Conservation (phyloP, 306 rosid genomes). For the Vigna nakashimae region DNA sequence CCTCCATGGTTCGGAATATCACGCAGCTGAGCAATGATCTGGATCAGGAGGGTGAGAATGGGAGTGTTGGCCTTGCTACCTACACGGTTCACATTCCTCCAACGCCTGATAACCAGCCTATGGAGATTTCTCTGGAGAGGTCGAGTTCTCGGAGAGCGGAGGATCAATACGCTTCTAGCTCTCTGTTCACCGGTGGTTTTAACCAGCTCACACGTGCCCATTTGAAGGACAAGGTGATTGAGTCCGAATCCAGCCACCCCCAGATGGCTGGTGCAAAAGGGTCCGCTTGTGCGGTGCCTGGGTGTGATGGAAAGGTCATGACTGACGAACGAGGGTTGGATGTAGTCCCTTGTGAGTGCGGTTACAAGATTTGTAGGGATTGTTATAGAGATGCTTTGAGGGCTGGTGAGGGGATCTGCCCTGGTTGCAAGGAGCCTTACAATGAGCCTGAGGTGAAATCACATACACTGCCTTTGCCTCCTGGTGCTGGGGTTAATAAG, state of each 20-base stretch:
- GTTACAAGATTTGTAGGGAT: constrained; percentile 70
- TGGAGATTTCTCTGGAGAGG: constrained; percentile 61
- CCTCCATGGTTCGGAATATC: constrained; percentile 47
- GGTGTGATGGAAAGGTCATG: constrained; percentile 67
- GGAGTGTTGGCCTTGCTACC: constrained; percentile 46
- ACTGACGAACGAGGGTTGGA: constrained; percentile 72
- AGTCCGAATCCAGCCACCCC: constrained; percentile 67
- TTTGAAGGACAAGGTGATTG: constrained; percentile 69
- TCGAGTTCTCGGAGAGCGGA: constrained; percentile 65
- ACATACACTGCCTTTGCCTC: constrained; percentile 42
- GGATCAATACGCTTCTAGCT: constrained; percentile 72
- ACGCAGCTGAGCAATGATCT: constrained; percentile 55
- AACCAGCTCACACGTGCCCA: constrained; percentile 67
- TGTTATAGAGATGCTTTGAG: constrained; percentile 63
- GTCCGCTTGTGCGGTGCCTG: constrained; percentile 61
- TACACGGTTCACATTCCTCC: constrained; percentile 69
- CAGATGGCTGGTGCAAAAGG: constrained; percentile 76
- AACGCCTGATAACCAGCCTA: constrained; percentile 76
- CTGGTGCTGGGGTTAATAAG: constrained; percentile 49
- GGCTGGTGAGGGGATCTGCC: constrained; percentile 65
- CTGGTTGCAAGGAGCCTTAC: constrained; percentile 62
- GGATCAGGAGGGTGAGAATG: constrained; percentile 54
- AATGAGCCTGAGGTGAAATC: constrained; percentile 43
- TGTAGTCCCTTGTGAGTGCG: constrained; percentile 70
- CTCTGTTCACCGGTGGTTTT: constrained; percentile 76